Conservation (phyloP, 2,329 filamentous ascomycete genomes). For the Penicillium digitatum region DNA sequence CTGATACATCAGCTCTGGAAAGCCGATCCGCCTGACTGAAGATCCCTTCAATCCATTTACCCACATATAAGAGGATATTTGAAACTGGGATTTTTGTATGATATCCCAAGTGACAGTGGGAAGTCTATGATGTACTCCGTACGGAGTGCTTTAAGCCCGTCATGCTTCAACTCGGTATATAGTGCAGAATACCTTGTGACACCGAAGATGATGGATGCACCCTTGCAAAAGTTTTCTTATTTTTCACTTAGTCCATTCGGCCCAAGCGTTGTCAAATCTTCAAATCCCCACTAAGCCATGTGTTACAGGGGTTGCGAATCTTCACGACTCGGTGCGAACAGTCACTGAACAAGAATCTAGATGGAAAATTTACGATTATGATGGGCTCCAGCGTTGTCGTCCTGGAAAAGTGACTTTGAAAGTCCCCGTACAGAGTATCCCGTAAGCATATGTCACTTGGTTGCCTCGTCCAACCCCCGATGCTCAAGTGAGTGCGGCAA, state of each 20-base stretch:
- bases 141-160: no score
- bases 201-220: no score
- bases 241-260: background rate
- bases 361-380: background rate
- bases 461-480: background rate
- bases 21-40: background rate
- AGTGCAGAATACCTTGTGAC: background rate
- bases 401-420: no score
- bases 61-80: no score
- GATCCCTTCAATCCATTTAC: background rate
- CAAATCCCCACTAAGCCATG: background rate
- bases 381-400: background rate
- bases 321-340: background rate
- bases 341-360: background rate
- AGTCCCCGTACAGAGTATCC: background rate
- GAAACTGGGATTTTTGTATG: no score
- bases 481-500: background rate
- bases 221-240: no score
- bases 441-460: background rate
- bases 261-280: background rate
- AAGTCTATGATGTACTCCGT: background rate
- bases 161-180: background rate
- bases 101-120: background rate
- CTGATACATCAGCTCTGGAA: background rate
- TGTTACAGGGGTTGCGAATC: background rate